Conservation (phyloP, 129 eudicot species). For the Centrapalus pauciflorus region DNA sequence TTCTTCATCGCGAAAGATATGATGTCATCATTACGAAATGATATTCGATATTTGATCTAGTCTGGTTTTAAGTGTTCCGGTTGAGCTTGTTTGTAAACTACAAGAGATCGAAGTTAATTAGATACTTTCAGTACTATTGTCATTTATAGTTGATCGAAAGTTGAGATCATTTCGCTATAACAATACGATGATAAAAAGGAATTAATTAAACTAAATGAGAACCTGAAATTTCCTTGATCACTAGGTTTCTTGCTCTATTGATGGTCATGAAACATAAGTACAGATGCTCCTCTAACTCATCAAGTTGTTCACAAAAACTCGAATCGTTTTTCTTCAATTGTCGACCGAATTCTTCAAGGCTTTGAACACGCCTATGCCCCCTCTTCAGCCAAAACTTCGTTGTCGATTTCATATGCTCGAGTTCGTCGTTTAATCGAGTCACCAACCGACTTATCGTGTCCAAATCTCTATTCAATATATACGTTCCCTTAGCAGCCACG, state of each 20-base stretch:
- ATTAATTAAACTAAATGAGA: not conserved
- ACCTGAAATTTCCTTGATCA: slow-evolving; percentile 45
- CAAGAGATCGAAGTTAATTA: too few species aligned
- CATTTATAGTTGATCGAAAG: too few species aligned
- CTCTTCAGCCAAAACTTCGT: slow-evolving; percentile 52
- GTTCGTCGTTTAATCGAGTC: slow-evolving; percentile 65
- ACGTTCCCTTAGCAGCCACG: slow-evolving; percentile 75
- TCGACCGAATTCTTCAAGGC: slow-evolving; percentile 50
- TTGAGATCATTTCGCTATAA: too few species aligned
- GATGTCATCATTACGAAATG: too few species aligned
- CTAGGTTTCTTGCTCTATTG: slow-evolving; percentile 76
- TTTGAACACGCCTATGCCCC: slow-evolving; percentile 55
- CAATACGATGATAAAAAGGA: not conserved
- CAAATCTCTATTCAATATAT: slow-evolving; percentile 68
- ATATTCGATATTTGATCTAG: too few species aligned
- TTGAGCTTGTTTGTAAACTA: too few species aligned
- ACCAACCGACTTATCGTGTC: slow-evolving; percentile 71
- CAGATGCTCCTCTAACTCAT: slow-evolving; percentile 85
- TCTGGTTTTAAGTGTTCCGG: too few species aligned
- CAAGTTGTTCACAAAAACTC: slow-evolving; percentile 63
- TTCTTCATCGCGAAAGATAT: too few species aligned
- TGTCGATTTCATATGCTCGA: slow-evolving; percentile 50
- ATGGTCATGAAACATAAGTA: slow-evolving; percentile 81
- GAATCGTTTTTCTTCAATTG: slow-evolving; percentile 53
- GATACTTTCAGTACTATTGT: too few species aligned